Evolutionary conservation across 805 yeast species (phyloP), one percentile per base, ranked within the genome.

Genomic region (Saturnispora galanensis): DNA sequence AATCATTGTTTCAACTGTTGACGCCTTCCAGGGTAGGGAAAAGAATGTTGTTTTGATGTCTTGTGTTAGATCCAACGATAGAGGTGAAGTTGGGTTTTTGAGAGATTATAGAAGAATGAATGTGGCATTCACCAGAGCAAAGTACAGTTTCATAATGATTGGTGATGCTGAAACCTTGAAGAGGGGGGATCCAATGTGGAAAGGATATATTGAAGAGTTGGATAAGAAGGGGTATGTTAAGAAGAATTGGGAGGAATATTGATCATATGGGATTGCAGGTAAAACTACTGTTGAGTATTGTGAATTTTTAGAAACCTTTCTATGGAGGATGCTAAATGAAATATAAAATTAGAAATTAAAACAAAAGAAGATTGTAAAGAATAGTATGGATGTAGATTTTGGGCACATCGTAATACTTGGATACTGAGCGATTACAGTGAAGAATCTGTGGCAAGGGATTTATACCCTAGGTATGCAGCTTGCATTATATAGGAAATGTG

Each of bases 1-100:
- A 4, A 57, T 73, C 13, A 65, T 71, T 63, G 64, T 76, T 52
- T 69, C 74, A 12, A 62, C 86, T 0, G 83, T 87, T n/a, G 96
- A 87, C 62, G 93, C 96, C 1, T 87, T 87, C 66, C 96, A 87
- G 63, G 96, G 96, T 29, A 71, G 95, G 54, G 96, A 86, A 56
- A 87, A 85, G 64, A 88, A 84, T 55, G 81, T 79, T 46, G 81
- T 87, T 34, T 72, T 88, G 17, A 67, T 87, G 48, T 78, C 93
- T 3, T 77, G 93, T 56, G 96, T 87, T 30, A 71, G 96, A 54
- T 75, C 79, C 16, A 81, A 81, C 55, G 63, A 60, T 11, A 59
- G 60, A n/a, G 56, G 67, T 26, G 76, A 68, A 46, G 73, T 81
- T 47, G 87, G 88, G 26, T 81, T 81, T 58, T 65, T 81, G 42